Base-by-base conservation (phyloP, 768 basidiomycete species). In the Boletellus sp. region DNA sequence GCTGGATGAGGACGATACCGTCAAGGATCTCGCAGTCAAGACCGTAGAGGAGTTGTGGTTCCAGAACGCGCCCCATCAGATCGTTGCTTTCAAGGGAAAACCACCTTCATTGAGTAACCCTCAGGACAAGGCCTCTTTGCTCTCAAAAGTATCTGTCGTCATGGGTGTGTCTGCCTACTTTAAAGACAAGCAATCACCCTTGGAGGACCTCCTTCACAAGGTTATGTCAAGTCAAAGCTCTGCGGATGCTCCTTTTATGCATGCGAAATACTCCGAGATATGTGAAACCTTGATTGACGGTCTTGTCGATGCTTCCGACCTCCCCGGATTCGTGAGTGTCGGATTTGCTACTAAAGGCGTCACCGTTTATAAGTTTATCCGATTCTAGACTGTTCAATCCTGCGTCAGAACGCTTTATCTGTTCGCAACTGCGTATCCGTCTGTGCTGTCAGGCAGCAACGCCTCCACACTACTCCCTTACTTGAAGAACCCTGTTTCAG, bases 11-110 rank as follows among this genome's bases (percentile, higher is more conserved):
- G 96, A 99, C 62, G 94, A 97, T 40, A 84, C 83, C 0, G 91
- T 99, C 55, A 95, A 90, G 74, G 95, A 97, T 45, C 78, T 97
- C 15, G 92, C 95, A 0, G 72, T 89, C 57, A 94, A 92, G 65
- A 84, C 91, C 0, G 70, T 97, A 33, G 92, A 94, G 57, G 94
- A 97, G 55, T 71, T 97, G 4, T 94, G 94, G 90, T 95, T 97
- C 63, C 75, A 78, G 37, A 70, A 67, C 19, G 24, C 57, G 8
- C 39, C 60, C 4, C 56, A 68, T 11, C 67, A 74, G 1, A 39
- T 19, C 6, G 66, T 71, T 8, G 57, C 70, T 36, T 48, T 69
- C 52, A 83, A 78, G 56, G 61, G 70, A 35, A 70, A 72, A 8
- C 49, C 66, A 1, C 58, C 56, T 1, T 48, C 68, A 4, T 56